These are phyloP conservation scores for Clathrospora elynae DNA, from an alignment of 2,329 filamentous ascomycete genomes.

Conservation along the genomic window DNA sequence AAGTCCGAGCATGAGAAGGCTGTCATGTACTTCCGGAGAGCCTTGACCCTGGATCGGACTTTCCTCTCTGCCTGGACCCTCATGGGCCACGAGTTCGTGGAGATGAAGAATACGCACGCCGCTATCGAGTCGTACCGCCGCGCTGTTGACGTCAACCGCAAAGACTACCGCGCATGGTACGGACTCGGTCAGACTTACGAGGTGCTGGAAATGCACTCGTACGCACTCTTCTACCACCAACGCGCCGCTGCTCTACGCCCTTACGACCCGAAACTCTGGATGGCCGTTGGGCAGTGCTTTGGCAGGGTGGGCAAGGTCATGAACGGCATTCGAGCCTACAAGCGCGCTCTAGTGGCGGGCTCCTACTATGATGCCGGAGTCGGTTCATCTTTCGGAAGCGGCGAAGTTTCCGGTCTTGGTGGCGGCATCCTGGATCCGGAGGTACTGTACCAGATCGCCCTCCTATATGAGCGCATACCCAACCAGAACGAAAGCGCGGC, in stretches of 20 bases:
- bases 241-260: conserved; percentile 90
- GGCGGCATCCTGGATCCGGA: conserved; percentile 80
- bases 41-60: conserved; percentile 83
- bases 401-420: conserved; percentile 51
- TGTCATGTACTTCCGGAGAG: conserved; percentile 95
- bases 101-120: conserved; percentile 97
- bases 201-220: conserved; percentile 96
- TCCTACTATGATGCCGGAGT: conserved; percentile 77
- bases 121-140: conserved; percentile 96
- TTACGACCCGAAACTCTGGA: conserved; percentile 99
- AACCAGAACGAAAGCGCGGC: conserved; percentile 80
- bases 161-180: conserved; percentile 98
- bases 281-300: conserved; percentile 89
- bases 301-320: conserved; percentile 83
- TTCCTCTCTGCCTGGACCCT: conserved; percentile 97
- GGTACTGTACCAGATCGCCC: conserved; percentile 85
- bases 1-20: conserved; percentile 97
- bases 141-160: conserved; percentile 92
- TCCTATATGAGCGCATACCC: conserved; percentile 81
- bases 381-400: conserved; percentile 54
- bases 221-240: conserved; percentile 97
- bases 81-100: conserved; percentile 98
- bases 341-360: conserved; percentile 86
- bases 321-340: conserved; percentile 95
- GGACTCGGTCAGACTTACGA: conserved; percentile 96